Percentiles rank a stretch among this genome's conserved stretches.
phyloP scores from a whole-genome alignment of 495 filamentous ascomycete genomes.

The Aspergillus indologenus region DNA sequence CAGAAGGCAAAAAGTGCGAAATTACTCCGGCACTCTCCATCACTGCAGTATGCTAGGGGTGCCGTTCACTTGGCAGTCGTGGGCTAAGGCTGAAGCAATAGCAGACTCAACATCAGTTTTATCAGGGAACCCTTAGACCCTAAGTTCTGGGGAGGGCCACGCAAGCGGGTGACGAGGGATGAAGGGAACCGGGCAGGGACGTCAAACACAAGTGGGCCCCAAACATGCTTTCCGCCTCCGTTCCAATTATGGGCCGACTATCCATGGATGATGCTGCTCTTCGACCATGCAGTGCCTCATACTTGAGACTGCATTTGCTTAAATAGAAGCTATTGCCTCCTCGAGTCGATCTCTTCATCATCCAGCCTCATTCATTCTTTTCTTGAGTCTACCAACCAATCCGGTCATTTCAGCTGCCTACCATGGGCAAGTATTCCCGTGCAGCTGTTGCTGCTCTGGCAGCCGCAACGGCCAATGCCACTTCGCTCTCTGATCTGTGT shows the following conservation, averaged over 20 bases:
- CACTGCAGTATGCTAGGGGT: too few relatives aligned
- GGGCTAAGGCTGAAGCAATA: neutral
- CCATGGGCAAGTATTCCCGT: slow-evolving; percentile 26
- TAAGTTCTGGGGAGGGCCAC: neutral
- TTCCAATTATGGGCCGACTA: neutral
- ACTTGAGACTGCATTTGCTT: neutral
- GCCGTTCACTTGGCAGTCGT: neutral
- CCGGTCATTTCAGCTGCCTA: slow-evolving; percentile 1
- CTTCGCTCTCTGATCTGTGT: slow-evolving; percentile 32
- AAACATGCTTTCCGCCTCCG: neutral
- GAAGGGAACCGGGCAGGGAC: neutral
- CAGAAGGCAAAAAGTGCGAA: too few relatives aligned
- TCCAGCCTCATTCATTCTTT: slow-evolving; percentile 9
- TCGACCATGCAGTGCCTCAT: neutral
- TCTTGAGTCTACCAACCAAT: neutral
- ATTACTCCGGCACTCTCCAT: too few relatives aligned
- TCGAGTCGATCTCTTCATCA: neutral
- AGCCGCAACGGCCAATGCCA: slow-evolving; percentile 27
- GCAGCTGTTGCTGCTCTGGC: slow-evolving; percentile 27
- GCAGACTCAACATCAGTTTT: neutral
- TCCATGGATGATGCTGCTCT: neutral
- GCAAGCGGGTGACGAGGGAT: neutral
- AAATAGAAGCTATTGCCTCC: neutral
- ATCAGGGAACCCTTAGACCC: neutral
- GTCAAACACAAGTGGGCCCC: slow-evolving; percentile 4